These are phyloP conservation scores for Rosa lucieae DNA, from an alignment of 306 rosid genomes.

Conservation along the genomic window DNA sequence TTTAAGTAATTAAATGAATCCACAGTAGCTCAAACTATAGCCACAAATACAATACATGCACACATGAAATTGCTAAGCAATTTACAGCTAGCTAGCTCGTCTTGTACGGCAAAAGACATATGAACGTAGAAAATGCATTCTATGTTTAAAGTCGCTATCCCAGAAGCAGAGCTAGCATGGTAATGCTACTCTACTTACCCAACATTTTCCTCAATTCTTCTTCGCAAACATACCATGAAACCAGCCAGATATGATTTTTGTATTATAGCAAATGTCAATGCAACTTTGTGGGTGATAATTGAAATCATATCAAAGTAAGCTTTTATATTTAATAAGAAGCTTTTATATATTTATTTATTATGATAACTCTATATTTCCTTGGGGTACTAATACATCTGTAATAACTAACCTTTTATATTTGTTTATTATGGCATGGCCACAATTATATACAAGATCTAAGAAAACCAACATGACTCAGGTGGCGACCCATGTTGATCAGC, in stretches of 20 bases:
- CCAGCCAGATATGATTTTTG: constrained; percentile 93
- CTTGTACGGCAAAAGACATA: neutral
- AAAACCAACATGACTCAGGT: no score
- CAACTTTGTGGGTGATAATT: no score
- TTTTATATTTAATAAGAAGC: no score
- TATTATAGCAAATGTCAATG: constrained; percentile 74
- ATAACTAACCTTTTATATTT: no score
- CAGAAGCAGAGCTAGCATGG: constrained; percentile 11
- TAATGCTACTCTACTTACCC: constrained; percentile 14
- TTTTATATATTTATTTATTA: no score
- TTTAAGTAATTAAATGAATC: neutral
- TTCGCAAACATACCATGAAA: constrained; percentile 39
- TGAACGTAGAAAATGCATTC: neutral
- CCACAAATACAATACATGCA: neutral
- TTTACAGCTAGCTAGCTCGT: neutral
- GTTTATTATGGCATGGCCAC: no score
- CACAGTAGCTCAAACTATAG: no score
- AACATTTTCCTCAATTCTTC: neutral
- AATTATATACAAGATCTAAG: no score
- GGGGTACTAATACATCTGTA: no score
- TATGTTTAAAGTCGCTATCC: constrained; percentile 13
- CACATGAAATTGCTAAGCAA: neutral
- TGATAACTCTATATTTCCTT: no score
- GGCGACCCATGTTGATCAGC: no score
- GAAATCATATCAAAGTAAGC: no score